Evolutionary conservation across 2,329 filamentous ascomycete species (phyloP).

Genomic region (Alternaria gansuensis): DNA sequence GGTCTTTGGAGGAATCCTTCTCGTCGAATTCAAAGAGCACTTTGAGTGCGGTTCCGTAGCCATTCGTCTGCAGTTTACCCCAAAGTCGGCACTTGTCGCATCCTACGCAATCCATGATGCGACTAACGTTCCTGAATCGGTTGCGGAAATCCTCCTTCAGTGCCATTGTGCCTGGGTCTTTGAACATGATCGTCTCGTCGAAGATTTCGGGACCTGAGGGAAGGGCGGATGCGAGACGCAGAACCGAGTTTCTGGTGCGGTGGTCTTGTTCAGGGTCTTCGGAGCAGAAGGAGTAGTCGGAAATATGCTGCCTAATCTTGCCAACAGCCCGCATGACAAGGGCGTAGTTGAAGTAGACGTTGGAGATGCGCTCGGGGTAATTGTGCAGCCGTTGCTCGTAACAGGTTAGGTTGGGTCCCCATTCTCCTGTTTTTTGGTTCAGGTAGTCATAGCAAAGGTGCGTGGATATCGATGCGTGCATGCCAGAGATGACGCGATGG

Average conservation of each 20-base stretch:
- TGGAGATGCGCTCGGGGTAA: constrained; percentile 90
- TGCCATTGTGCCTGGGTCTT: constrained; percentile 71
- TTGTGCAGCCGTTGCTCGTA: constrained; percentile 86
- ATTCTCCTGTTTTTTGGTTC: constrained; percentile 92
- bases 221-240: constrained; percentile 75
- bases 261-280: constrained; percentile 82
- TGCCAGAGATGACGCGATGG: constrained; percentile 91
- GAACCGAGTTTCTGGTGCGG: constrained; percentile 81
- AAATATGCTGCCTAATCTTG: constrained; percentile 84
- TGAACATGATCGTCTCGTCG: constrained; percentile 95
- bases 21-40: constrained; percentile 93
- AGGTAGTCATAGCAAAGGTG: constrained; percentile 96
- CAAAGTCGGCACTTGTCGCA: constrained; percentile 98
- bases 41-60: constrained; percentile 94
- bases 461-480: constrained; percentile 97
- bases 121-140: constrained; percentile 94
- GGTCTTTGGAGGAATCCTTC: constrained; percentile 68
- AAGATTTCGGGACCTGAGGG: constrained; percentile 79
- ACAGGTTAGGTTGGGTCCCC: constrained; percentile 89
- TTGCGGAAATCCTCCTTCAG: constrained; percentile 98
- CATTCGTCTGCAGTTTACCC: constrained; percentile 95
- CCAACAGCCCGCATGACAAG: constrained; percentile 90
- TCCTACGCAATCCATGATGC: constrained; percentile 97
- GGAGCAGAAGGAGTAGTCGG: constrained; percentile 89
- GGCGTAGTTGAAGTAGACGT: constrained; percentile 99